A percentile compares a stretch with the other conserved stretches of the same genome.
These are phyloP conservation scores for Penicillium psychrosexuale DNA, from an alignment of 2,329 filamentous ascomycete genomes.

Conservation along the genomic window DNA sequence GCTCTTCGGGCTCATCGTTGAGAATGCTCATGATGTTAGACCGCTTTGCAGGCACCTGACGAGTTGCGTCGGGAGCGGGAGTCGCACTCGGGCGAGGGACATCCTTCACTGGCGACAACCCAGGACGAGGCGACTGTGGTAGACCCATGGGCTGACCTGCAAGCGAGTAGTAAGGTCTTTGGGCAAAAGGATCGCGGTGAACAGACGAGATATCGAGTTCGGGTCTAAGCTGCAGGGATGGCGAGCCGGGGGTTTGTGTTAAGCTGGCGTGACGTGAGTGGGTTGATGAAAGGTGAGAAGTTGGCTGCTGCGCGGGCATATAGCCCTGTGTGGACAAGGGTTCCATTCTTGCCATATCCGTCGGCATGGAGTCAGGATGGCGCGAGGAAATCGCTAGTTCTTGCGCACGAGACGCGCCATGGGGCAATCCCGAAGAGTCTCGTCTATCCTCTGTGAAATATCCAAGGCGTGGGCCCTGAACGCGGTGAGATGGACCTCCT, in stretches of 20 bases:
- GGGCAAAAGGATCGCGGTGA: conserved; percentile 36
- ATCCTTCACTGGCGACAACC: conserved; percentile 39
- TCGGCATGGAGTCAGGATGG: conserved; percentile 23
- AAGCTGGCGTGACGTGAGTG: conserved; percentile 40
- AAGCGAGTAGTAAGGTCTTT: conserved; percentile 34
- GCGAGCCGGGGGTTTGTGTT: conserved; percentile 36
- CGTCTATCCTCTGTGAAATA: conserved; percentile 45
- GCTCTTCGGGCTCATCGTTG: conserved; percentile 49
- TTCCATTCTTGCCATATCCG: conserved; percentile 37
- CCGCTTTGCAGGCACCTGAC: conserved; percentile 46
- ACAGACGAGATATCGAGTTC: conserved; percentile 36
- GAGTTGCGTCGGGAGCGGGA: conserved; percentile 34
- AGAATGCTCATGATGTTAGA: conserved; percentile 51
- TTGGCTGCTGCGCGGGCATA: conserved; percentile 28
- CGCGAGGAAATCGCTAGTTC: conserved; percentile 33
- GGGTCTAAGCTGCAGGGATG: conserved; percentile 29
- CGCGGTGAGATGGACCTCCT: conserved; percentile 29
- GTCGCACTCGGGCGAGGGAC: conserved; percentile 33
- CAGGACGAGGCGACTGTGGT: conserved; percentile 27
- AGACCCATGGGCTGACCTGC: conserved; percentile 26
- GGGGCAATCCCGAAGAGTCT: conserved; percentile 29
- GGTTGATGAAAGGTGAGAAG: conserved; percentile 26
- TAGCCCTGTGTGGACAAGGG: conserved; percentile 32
- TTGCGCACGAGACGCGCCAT: conserved; percentile 26
- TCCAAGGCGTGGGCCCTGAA: conserved; percentile 44